Evolutionary conservation across 2,329 filamentous ascomycete species (phyloP), one percentile per base, ranked within the genome.

Genomic region (Penicillium sp.): DNA sequence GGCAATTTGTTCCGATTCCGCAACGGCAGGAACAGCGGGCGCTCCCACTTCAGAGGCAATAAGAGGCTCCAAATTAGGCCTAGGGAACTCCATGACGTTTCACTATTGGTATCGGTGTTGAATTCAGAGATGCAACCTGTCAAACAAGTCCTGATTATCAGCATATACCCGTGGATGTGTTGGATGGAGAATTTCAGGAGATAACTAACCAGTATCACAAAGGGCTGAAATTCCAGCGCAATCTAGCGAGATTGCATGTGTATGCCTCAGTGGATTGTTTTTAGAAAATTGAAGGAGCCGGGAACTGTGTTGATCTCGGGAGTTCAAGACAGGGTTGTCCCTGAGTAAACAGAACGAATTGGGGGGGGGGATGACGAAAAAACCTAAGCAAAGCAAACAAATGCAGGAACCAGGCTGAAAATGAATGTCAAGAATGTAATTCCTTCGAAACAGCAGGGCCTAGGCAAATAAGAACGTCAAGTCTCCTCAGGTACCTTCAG

Each of bases 61-160:
- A 53, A 63, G 50, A 55, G 57, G 53, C 51, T 64, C 65, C 25
- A 58, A 47, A 22, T 61, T 56, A 40, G 62, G 54, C 46, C 68
- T 66, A 33, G 61, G 56, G 59, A 62, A 57, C 54, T 72, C 69
- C 69, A 72, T 50, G 48, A 16, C 3, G 37, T 71, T 31, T 49
- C 45, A 47, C 51, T 35, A 31, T 49, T 22, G 28, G 31, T 42
- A 28, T 37, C 51, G 30, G 53, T 49, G 40, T 46, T 30, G 42
- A 35, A 38, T 53, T 40, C 37, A 52, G 28, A 31, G 36, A 45
- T 55, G 61, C 55, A 61, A 61, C 57, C 64, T 66, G 55, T 56
- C 35, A 38, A 42, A 37, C 36, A 25, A 43, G 47, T 42, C 25
- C 44, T 26, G 28, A 37, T 36, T 30, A 38, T 66, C 58, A 64